A percentile compares a stretch with the other conserved stretches of the same genome.
Conservation (phyloP, 2,329 filamentous ascomycete genomes). For the Byssochlamys sp. region DNA sequence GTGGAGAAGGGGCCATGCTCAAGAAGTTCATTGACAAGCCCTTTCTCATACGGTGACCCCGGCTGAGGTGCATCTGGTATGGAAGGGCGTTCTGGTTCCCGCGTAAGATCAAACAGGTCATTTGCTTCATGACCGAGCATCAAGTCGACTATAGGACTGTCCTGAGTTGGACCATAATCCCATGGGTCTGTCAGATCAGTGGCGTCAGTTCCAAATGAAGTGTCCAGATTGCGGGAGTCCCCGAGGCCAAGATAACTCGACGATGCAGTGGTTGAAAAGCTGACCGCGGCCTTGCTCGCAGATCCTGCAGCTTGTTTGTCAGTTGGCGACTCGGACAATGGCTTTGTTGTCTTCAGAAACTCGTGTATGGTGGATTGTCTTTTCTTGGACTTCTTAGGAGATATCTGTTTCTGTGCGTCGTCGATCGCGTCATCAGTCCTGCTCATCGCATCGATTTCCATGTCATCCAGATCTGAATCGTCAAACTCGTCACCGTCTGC, state of each 20-base stretch:
- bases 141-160: slow-evolving; percentile 12
- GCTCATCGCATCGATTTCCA: slow-evolving; percentile 9
- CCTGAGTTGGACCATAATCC: slow-evolving; percentile 10
- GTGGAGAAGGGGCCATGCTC: slow-evolving; percentile 28
- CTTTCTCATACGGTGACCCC: slow-evolving; percentile 9
- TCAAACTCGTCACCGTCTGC: slow-evolving; percentile 9
- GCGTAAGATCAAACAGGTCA: slow-evolving; percentile 1
- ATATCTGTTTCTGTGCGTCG: slow-evolving; percentile 6
- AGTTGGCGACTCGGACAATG: neutral
- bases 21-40: slow-evolving; percentile 20
- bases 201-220: slow-evolving; percentile 22
- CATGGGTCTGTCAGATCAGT: slow-evolving; percentile 20
- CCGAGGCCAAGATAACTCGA: slow-evolving; percentile 11
- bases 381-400: slow-evolving; percentile 6
- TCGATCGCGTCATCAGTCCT: slow-evolving; percentile 11
- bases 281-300: slow-evolving; percentile 8
- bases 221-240: slow-evolving; percentile 3
- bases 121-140: slow-evolving; percentile 12
- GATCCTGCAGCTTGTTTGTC: neutral
- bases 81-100: neutral
- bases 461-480: slow-evolving; percentile 11
- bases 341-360: slow-evolving; percentile 10
- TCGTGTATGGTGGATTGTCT: slow-evolving; percentile 10
- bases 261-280: slow-evolving; percentile 15
- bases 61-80: slow-evolving; percentile 1